Percentiles rank a stretch among this genome's conserved stretches.
These are phyloP conservation scores for Thelonectria olida DNA, from an alignment of 2,329 filamentous ascomycete genomes.

Conservation along the genomic window DNA sequence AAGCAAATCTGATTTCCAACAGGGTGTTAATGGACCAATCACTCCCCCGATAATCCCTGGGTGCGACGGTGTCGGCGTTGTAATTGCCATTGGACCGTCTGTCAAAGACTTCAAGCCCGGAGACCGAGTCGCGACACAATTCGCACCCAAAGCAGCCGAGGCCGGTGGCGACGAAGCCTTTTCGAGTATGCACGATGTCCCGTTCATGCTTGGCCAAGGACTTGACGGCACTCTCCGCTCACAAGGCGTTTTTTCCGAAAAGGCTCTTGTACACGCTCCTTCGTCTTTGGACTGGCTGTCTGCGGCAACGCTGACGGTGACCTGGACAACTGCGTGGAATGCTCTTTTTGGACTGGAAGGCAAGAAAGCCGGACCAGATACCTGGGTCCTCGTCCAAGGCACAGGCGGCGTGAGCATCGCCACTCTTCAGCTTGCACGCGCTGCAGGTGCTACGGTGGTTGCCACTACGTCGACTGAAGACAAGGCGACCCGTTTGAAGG, in stretches of 20 bases:
- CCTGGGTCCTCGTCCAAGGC: conserved; percentile 52
- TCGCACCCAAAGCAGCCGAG: background rate
- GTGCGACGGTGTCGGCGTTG: conserved; percentile 15
- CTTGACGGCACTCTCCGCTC: conserved; percentile 45
- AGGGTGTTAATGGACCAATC: background rate
- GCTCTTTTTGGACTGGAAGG: conserved; percentile 58
- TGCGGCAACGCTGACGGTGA: conserved; percentile 60
- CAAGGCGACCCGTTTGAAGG: conserved; percentile 48
- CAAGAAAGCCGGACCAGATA: conserved; percentile 43
- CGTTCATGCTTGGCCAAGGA: conserved; percentile 29
- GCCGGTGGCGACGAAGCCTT: background rate
- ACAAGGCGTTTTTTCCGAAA: conserved; percentile 46
- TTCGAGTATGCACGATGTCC: background rate
- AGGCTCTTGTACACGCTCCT: conserved; percentile 70
- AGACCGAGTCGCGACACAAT: conserved; percentile 2
- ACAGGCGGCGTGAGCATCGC: conserved; percentile 55
- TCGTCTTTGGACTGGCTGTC: conserved; percentile 55
- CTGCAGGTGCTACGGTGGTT: conserved; percentile 52
- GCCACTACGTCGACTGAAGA: conserved; percentile 50
- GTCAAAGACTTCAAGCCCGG: conserved; percentile 10
- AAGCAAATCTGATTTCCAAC: background rate
- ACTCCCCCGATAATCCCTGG: conserved; percentile 3
- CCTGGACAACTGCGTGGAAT: conserved; percentile 66
- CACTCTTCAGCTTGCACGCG: conserved; percentile 52
- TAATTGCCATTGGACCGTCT: conserved; percentile 4